Evolutionary conservation across 1,139 yeast species (phyloP).

Genomic region (Sugiyamaella novakii): DNA sequence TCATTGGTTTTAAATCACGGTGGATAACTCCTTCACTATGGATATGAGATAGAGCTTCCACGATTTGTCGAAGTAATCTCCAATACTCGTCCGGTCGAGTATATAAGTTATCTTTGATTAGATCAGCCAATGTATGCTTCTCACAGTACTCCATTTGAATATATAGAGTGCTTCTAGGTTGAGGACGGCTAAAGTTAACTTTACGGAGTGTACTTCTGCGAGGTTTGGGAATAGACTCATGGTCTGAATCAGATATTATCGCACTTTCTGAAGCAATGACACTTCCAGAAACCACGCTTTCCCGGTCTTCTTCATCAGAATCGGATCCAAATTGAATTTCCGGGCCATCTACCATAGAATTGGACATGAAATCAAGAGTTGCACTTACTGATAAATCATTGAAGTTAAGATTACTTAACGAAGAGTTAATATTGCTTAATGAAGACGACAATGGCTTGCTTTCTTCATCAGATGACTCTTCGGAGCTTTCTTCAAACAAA

Average conservation of each 20-base stretch:
- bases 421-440: conserved; percentile 15
- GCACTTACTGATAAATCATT: conserved; percentile 20
- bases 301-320: conserved; percentile 26
- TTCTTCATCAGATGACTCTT: conserved; percentile 19
- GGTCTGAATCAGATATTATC: conserved; percentile 4
- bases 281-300: conserved; percentile 25
- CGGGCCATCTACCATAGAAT: conserved; percentile 34
- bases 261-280: conserved; percentile 28
- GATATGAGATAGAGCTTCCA: conserved; percentile 89
- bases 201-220: conserved; percentile 5
- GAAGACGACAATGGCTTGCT: conserved; percentile 1
- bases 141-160: conserved; percentile 99
- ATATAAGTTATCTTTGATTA: conserved; percentile 80
- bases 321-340: conserved; percentile 39
- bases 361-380: conserved; percentile 39
- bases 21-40: conserved; percentile 95
- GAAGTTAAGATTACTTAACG: conserved; percentile 14
- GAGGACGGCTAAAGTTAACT: conserved; percentile 13
- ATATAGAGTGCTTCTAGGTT: conserved; percentile 54
- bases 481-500: conserved; percentile 29
- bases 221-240: conserved; percentile 13
- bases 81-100: conserved; percentile 78
- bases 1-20: conserved; percentile 92
- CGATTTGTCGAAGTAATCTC: conserved; percentile 81
- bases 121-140: conserved; percentile 80